Evolutionary conservation across 1,284 basidiomycete genomes (phyloP), one percentile per base, ranked within the genome.

Genomic region (Serendipita sp.): DNA sequence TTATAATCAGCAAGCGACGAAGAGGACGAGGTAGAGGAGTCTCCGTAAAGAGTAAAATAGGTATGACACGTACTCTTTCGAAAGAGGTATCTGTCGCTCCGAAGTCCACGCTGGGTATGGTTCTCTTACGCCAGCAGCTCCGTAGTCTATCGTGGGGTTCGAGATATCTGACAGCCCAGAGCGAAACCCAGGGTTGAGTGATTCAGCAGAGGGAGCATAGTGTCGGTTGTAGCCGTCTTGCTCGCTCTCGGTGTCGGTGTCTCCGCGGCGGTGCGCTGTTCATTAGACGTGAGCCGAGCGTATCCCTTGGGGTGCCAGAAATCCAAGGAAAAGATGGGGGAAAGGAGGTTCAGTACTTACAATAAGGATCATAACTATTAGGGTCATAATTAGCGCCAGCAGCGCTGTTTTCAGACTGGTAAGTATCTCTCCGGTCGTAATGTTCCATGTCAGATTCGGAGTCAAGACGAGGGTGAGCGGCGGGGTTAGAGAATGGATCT

Each of bases 21-120:
- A 55, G 13, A 30, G 13, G n/a, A 60, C n/a, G 42, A 30, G 42
- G 30, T 22, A 13, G 26, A 29, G 13, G 30, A 15, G 53, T n/a
- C 13, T 26, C 32, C 1, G n/a, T 29, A 15, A 55, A 55, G 15
- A 10, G 29, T 47, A 15, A 43, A 49, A 50, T 32, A 17, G 41
- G 5, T 6, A 61, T 41, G 8, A 17, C 1, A 67, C 67, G 60
- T 43, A 69, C 72, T 99, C 95, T 77, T 97, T 98, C 38, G 93
- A 93, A 10, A 99, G 79, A 12, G 95, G 95, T 65, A 97, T 96
- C 69, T 93, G 85, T 61, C 91, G 86, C 65, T 97, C 93, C 47
- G 85, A 76, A 15, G 86, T 86, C 95, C 96, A 98, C 0, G 93
- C 92, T 0, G 95, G 93, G 69, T 95, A 94, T 17, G 89, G 82